Base-by-base conservation (phyloP, 345 rosid genomes). In the Erucastrum elatum region DNA sequence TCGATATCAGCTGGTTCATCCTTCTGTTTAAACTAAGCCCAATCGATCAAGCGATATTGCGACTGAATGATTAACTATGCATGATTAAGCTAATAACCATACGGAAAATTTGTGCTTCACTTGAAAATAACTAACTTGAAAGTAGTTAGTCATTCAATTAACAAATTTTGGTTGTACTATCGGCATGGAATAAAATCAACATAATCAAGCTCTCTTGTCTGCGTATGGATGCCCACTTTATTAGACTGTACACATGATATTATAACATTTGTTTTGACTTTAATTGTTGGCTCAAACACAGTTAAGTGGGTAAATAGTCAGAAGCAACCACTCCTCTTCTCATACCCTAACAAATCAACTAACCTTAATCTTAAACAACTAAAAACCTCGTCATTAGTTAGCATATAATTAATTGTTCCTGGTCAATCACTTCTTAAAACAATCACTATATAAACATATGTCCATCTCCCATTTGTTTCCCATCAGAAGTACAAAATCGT, bases 301-400 rank as follows among this genome's bases (percentile, higher is more conserved):
- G 33, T 1, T 11, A 60, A 78, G 77, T 72, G 58, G 77, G 31
- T 55, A 58, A 58, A 79, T 60, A 61, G 67, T 78, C 71, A 62
- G 46, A 73, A 73, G 26, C 59, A 73, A 80, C 82, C 60, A 79
- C 82, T 80, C 71, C 82, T 68, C 82, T 63, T 10, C 71, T 25
- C 9, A 2, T 17, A 68, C 66, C 56, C 64, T 68, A 79, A 73
- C 82, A 68, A 79, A 79, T 73, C 78, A 73, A 73, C 78, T 68
- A 73, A 73, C 55, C 69, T 67, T 65, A 73, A 66, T 49, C 62
- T 11, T 64, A 60, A 67, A 73, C 73, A 25, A 72, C 34, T 21
- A 4, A 33, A 2, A n/a, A 51, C 27, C 55, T 46, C 55, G 55
- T 44, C 64, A 66, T 59, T 66, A 31, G n/a, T 26, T 66, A 79